A percentile compares a stretch with the other conserved stretches of the same genome.
Conservation (phyloP, 257 asterid species). For the Nemophila menziesii region DNA sequence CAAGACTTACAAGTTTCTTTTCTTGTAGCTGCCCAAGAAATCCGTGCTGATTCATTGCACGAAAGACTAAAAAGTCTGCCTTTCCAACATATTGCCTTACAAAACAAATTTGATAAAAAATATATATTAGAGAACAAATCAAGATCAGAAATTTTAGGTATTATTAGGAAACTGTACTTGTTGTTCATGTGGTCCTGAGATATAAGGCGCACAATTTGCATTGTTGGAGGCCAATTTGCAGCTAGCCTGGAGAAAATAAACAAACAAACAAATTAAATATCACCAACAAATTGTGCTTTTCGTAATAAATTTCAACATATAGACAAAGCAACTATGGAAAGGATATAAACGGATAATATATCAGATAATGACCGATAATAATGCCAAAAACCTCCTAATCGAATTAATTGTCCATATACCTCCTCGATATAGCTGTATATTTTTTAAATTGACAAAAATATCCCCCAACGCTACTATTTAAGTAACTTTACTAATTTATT, state of each 20-base stretch:
- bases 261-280: slow-evolving; percentile 1
- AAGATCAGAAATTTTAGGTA: slow-evolving; percentile 11
- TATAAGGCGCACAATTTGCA: slow-evolving; percentile 74
- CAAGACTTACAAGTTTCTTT: slow-evolving; percentile 77
- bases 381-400: too few relatives aligned
- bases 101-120: slow-evolving; percentile 4
- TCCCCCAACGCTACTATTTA: too few relatives aligned
- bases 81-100: slow-evolving; percentile 70
- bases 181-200: slow-evolving; percentile 90
- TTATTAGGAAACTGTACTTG: slow-evolving; percentile 39
- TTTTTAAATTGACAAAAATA: too few relatives aligned
- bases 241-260: slow-evolving; percentile 53
- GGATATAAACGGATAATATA: too few relatives aligned
- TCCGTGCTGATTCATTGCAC: slow-evolving; percentile 87
- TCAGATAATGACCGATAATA: too few relatives aligned
- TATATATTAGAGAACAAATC: not conserved
- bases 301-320: too few relatives aligned
- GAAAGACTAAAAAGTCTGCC: slow-evolving; percentile 76
- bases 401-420: too few relatives aligned
- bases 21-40: slow-evolving; percentile 87
- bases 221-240: slow-evolving; percentile 81
- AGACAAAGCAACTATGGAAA: too few relatives aligned
- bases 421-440: too few relatives aligned
- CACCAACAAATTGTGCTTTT: too few relatives aligned
- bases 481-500: too few relatives aligned